Percentiles rank a stretch among this genome's conserved stretches.
These are phyloP conservation scores for Coelastrella sp. DNA, from an alignment of 139 green algal genomes.

Conservation along the genomic window DNA sequence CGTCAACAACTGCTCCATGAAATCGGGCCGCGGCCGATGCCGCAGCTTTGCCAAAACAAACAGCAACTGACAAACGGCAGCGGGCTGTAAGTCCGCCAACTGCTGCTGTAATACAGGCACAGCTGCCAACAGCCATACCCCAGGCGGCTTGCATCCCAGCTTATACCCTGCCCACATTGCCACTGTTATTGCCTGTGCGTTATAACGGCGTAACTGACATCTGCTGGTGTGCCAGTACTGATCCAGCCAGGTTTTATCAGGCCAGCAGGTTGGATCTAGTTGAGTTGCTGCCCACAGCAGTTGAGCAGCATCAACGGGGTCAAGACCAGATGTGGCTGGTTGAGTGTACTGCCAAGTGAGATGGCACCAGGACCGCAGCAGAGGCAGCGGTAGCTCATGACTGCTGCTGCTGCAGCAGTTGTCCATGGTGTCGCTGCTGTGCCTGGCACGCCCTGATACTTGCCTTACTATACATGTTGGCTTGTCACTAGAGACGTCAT, in stretches of 20 bases:
- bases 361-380: not conserved
- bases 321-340: not conserved
- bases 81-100: constrained; percentile 16
- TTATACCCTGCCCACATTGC: not conserved
- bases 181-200: not conserved
- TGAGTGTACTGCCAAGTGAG: constrained; percentile 22
- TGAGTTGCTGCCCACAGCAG: constrained; percentile 40
- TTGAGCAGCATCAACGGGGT: not conserved
- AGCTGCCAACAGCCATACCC: not conserved
- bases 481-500: too few relatives aligned
- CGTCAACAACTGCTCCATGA: constrained; percentile 42
- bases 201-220: not conserved
- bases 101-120: constrained; percentile 10
- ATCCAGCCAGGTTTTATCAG: not conserved
- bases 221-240: constrained; percentile 20
- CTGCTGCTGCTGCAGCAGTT: constrained; percentile 11
- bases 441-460: too few relatives aligned
- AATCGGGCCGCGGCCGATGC: constrained; percentile 21
- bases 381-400: too few relatives aligned
- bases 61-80: constrained; percentile 38
- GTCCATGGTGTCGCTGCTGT: too few relatives aligned
- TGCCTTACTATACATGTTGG: too few relatives aligned
- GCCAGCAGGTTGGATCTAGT: not conserved
- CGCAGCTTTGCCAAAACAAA: constrained; percentile 45
- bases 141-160: not conserved